Conservation (phyloP, 768 basidiomycete genomes). For the Jaapia argillacea region DNA sequence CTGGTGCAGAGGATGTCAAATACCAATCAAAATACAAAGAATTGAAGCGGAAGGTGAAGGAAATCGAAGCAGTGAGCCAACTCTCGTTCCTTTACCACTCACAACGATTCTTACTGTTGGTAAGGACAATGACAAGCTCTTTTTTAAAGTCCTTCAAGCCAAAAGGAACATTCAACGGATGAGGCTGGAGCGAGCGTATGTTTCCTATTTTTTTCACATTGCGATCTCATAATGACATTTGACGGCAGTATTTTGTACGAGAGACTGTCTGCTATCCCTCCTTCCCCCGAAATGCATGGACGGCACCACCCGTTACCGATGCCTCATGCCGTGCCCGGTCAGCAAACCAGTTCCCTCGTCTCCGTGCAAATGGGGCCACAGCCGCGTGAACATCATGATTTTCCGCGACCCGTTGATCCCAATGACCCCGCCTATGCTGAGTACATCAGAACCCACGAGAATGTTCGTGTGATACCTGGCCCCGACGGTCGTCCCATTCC, state of each 20-base stretch:
- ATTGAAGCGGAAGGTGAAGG: slow-evolving; percentile 78
- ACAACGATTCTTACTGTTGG: slow-evolving; percentile 7
- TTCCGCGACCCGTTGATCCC: not conserved
- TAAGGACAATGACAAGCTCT: slow-evolving; percentile 84
- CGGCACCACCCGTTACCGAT: slow-evolving; percentile 16
- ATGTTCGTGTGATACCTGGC: not conserved
- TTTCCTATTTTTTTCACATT: slow-evolving; percentile 16
- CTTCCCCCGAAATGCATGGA: slow-evolving; percentile 40
- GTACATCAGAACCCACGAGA: not conserved
- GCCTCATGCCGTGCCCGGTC: slow-evolving; percentile 14
- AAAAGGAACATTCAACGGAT: slow-evolving; percentile 80
- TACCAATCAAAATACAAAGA: slow-evolving; percentile 87
- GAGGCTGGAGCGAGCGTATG: slow-evolving; percentile 84
- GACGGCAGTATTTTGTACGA: slow-evolving; percentile 64
- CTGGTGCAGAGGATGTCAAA: slow-evolving; percentile 77
- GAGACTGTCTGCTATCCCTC: slow-evolving; percentile 52
- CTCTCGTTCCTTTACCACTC: slow-evolving; percentile 1
- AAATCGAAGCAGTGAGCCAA: slow-evolving; percentile 66
- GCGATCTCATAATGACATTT: slow-evolving; percentile 10
- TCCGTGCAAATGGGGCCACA: slow-evolving; percentile 8
- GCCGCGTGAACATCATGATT: not conserved
- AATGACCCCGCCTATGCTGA: not conserved
- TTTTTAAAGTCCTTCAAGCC: slow-evolving; percentile 69
- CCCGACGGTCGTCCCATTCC: not conserved
- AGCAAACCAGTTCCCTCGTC: slow-evolving; percentile 13